Evolutionary conservation across 192 early-diverging fungal species (phyloP).

Genomic region (Allomyces macrogynus): DNA sequence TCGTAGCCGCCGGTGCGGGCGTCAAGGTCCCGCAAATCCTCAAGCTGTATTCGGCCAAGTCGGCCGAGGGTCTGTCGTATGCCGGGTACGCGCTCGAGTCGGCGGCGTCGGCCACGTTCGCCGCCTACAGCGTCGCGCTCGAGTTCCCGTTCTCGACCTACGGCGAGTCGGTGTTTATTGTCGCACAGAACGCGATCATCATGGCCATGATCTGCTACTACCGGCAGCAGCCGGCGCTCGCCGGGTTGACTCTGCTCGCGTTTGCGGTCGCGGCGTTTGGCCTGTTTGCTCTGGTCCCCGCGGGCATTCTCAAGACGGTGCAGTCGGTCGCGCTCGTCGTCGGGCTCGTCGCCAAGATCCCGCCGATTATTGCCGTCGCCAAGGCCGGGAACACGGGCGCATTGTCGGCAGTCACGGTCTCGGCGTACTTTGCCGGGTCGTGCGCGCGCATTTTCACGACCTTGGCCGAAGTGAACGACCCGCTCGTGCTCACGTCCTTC

Average conservation of each 20-base stretch:
- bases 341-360: constrained; percentile 32
- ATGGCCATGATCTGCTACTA: constrained; percentile 42
- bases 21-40: constrained; percentile 92
- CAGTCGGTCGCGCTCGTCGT: constrained; percentile 20
- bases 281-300: constrained; percentile 30
- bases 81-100: constrained; percentile 66
- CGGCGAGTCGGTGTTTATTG: constrained; percentile 68
- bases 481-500: constrained; percentile 45
- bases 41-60: constrained; percentile 54
- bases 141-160: constrained; percentile 75
- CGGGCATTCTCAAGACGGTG: constrained; percentile 32
- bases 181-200: constrained; percentile 59
- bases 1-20: constrained; percentile 77
- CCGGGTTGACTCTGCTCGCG: constrained; percentile 11
- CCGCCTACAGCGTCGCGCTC: constrained; percentile 72
- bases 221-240: constrained; percentile 14
- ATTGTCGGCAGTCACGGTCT: constrained; percentile 70
- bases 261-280: constrained; percentile 25
- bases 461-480: constrained; percentile 70
- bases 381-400: constrained; percentile 74
- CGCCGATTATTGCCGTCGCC: constrained; percentile 56
- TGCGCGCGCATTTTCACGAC: constrained; percentile 82
- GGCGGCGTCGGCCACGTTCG: constrained; percentile 45
- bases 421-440: constrained; percentile 71
- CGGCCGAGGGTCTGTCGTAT: constrained; percentile 63